Evolutionary conservation across 495 filamentous ascomycete species (phyloP), one percentile per base, ranked within the genome.

Genomic region (Symbiotaphrina buchneri): DNA sequence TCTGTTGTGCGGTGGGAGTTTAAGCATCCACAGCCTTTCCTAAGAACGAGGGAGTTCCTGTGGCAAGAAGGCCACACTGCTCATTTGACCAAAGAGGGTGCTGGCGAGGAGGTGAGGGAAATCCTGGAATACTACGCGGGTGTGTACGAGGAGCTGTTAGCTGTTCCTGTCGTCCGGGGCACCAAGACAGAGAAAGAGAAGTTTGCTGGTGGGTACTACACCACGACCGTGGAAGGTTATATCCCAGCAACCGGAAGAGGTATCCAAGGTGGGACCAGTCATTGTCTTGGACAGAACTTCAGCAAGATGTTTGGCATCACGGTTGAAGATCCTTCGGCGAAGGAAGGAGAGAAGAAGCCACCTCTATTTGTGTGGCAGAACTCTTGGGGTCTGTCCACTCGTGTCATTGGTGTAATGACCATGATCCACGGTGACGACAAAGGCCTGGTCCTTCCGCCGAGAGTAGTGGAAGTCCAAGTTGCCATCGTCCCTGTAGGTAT

Each of bases 21-120:
- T 47, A 94, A 95, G 58, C 76, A 97, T 46, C 83, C 85, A 15
- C 84, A 84, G 45, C 87, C 87, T 4, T 93, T 97, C 61, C 57
- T 97, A 15, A 59, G 87, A 37, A 82, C 84, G 30, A 57, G 87
- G 42, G 87, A 97, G 48, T 97, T 97, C 53, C 55, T 93, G 27
- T 97, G 87, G 87, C 90, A 97, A 47, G 87, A 97, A 53, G 90
- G 87, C 19, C 87, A 97, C 56, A 97, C 87, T 5, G 87, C 87
- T 7, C 84, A 94, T 52, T 48, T 94, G 35, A 85, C 72, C 5
- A 61, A 83, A 43, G 56, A 72, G 32, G 60, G 59, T 28, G 84
- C 87, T 21, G 70, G 62, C 11, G 61, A 76, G 44, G 87, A 97
- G 48, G 87, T 97, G 7, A 45, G 79, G 33, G 61, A 90, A 48